These are phyloP conservation scores for Xylariales sp. DNA, from an alignment of 2,329 filamentous ascomycete species.

Conservation along the genomic window DNA sequence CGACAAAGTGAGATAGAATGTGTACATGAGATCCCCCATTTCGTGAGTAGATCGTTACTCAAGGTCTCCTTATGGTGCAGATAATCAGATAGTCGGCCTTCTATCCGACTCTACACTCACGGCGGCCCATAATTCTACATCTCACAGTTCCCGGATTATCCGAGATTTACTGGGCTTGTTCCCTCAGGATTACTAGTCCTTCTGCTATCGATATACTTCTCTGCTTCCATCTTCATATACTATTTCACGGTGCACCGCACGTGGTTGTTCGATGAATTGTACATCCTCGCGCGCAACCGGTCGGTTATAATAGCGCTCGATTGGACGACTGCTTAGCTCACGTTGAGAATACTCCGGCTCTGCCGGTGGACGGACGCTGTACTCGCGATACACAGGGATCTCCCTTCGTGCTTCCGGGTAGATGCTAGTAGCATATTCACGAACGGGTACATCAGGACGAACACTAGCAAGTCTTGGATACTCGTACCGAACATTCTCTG, in stretches of 20 bases:
- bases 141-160: too few relatives aligned
- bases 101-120: too few relatives aligned
- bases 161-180: too few relatives aligned
- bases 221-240: slow-evolving; percentile 36
- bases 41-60: too few relatives aligned
- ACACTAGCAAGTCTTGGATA: slow-evolving; percentile 39
- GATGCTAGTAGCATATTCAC: slow-evolving; percentile 43
- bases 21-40: too few relatives aligned
- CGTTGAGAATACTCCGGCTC: slow-evolving; percentile 28
- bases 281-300: slow-evolving; percentile 28
- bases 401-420: slow-evolving; percentile 31
- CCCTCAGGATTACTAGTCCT: too few relatives aligned
- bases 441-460: slow-evolving; percentile 33
- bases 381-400: slow-evolving; percentile 22
- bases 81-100: too few relatives aligned
- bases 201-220: slow-evolving; percentile 25
- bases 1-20: too few relatives aligned
- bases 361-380: slow-evolving; percentile 23
- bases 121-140: too few relatives aligned
- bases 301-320: slow-evolving; percentile 40
- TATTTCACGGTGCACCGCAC: slow-evolving; percentile 35
- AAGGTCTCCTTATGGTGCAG: too few relatives aligned
- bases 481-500: slow-evolving; percentile 37
- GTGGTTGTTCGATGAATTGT: slow-evolving; percentile 39
- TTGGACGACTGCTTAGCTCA: slow-evolving; percentile 37